phyloP scores from a whole-genome alignment of 495 filamentous ascomycete species.

The Entonaema liquescens region DNA sequence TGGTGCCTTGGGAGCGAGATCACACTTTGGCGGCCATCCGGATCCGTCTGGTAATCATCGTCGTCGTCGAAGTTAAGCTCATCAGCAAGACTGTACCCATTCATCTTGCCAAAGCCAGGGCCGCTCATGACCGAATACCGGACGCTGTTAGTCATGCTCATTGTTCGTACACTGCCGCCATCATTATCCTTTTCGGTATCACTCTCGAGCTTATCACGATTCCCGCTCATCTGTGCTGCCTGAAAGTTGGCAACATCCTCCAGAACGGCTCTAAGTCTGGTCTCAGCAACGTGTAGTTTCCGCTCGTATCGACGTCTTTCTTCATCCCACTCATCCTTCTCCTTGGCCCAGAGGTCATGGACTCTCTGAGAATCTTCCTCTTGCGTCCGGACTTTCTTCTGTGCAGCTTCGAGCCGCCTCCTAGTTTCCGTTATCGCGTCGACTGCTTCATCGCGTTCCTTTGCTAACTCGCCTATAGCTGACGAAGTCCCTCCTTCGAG shows the following conservation, averaged over 20 bases:
- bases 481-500: conserved; percentile 88
- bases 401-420: conserved; percentile 77
- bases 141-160: conserved; percentile 77
- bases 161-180: conserved; percentile 76
- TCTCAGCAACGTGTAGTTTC: conserved; percentile 86
- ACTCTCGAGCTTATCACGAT: conserved; percentile 53
- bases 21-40: conserved; percentile 63
- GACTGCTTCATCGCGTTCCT: conserved; percentile 86
- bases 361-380: conserved; percentile 85
- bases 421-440: conserved; percentile 76
- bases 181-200: conserved; percentile 74
- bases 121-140: conserved; percentile 75
- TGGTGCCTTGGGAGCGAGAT: conserved; percentile 51
- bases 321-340: conserved; percentile 82
- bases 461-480: conserved; percentile 80
- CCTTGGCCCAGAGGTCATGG: conserved; percentile 78
- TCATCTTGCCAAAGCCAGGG: conserved; percentile 61
- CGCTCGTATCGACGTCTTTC: conserved; percentile 83
- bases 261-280: conserved; percentile 80
- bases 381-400: conserved; percentile 78
- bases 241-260: conserved; percentile 84
- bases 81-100: conserved; percentile 83
- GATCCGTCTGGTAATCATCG: conserved; percentile 67
- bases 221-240: conserved; percentile 58
- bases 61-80: conserved; percentile 88